These are phyloP conservation scores for Myriangium duriaei DNA, from an alignment of 2,329 filamentous ascomycete species.

Conservation along the genomic window DNA sequence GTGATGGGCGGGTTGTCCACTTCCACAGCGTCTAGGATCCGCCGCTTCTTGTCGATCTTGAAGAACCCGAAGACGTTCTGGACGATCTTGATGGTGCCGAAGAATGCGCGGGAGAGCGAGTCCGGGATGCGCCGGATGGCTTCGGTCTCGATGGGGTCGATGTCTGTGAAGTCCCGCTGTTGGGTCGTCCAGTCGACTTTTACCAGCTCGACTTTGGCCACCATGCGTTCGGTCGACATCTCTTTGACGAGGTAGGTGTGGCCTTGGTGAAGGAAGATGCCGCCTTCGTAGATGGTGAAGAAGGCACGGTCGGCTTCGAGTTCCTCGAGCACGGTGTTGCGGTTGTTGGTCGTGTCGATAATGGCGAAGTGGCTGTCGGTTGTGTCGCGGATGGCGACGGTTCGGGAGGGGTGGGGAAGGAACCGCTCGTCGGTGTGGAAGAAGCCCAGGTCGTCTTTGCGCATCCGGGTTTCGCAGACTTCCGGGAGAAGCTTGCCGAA, in stretches of 20 bases:
- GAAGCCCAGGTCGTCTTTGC: slow-evolving; percentile 64
- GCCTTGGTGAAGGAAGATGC: slow-evolving; percentile 95
- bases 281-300: slow-evolving; percentile 92
- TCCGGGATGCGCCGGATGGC: slow-evolving; percentile 59
- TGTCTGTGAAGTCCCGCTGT: slow-evolving; percentile 85
- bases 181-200: slow-evolving; percentile 91
- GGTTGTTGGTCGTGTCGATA: slow-evolving; percentile 70
- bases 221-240: slow-evolving; percentile 64
- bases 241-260: slow-evolving; percentile 83
- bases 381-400: slow-evolving; percentile 78
- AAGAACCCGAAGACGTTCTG: slow-evolving; percentile 93
- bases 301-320: slow-evolving; percentile 91
- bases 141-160: slow-evolving; percentile 87
- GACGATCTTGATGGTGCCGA: slow-evolving; percentile 72
- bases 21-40: slow-evolving; percentile 81
- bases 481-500: slow-evolving; percentile 63
- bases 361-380: slow-evolving; percentile 90
- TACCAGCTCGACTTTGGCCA: slow-evolving; percentile 79
- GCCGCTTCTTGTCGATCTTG: slow-evolving; percentile 77
- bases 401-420: slow-evolving; percentile 68
- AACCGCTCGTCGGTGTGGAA: slow-evolving; percentile 87
- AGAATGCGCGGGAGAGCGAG: slow-evolving; percentile 61
- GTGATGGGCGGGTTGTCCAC: slow-evolving; percentile 90
- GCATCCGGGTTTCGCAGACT: slow-evolving; percentile 61
- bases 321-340: slow-evolving; percentile 81